Evolutionary conservation across 768 basidiomycete genomes (phyloP), one percentile per base, ranked within the genome.

Genomic region (Astraeus odoratus): DNA sequence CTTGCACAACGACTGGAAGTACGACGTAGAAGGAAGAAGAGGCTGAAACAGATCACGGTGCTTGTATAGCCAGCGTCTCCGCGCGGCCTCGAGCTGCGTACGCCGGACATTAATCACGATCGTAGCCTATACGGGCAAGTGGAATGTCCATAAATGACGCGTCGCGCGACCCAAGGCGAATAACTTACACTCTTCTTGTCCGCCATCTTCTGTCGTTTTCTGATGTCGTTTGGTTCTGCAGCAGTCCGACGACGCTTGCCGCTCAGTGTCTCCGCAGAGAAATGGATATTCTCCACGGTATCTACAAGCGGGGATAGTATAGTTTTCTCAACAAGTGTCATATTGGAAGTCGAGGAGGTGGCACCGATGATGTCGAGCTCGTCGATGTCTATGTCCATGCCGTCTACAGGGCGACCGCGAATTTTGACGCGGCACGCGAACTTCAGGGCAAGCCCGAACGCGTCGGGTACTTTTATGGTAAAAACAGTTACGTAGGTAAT

Each of bases 21-120:
- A 71, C 35, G 51, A 67, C 13, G 60, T 61, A 1, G 62, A 42
- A 1, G 75, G 74, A 18, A 80, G 61, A 7, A 81, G 63, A 0
- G 77, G 67, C 42, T 65, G 61, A 49, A 81, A 71, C 10, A 78
- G 56, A 24, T 66, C 52, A 0, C 63, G 63, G 49, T 81, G 70
- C 31, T 60, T 57, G 51, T 67, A 56, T 8, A 79, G 45, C 75
- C 77, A 80, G 19, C 61, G 63, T 34, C 67, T 72, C 26, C 69
- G 60, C 4, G 72, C 67, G 13, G 63, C 58, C 25, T 77, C 75
- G 25, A 72, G 54, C 1, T 53, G 50, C 5, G 64, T 61, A 35
- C 67, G 66, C 44, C 62, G 71, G 33, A 56, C 52, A 38, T 69
- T 70, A 13, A 65, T 52, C 4, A 62, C 57, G 30, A 66, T 57